Evolutionary conservation across 306 rosid species (phyloP), one percentile per base, ranked within the genome.

Genomic region (Rosa chinensis): DNA sequence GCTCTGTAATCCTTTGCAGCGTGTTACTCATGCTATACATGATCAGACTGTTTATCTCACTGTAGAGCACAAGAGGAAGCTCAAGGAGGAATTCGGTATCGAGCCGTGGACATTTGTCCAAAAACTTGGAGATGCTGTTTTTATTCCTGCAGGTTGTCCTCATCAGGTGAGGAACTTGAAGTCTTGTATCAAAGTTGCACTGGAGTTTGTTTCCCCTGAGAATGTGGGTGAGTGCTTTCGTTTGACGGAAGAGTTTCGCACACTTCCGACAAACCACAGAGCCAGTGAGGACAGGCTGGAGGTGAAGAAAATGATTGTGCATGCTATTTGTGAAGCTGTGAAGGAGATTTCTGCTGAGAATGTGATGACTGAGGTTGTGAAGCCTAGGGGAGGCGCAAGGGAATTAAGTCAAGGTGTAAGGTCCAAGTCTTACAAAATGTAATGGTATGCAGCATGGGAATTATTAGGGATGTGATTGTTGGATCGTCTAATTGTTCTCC

Each of bases 111-210:
- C 90, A 13, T 87, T 87, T 83, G 77, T 85, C 72, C 89, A 87
- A 64, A 82, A 87, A 44, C 87, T 82, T 66, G 90, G 90, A 10
- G 90, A 87, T 40, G 87, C 87, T 8, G 87, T 87, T 73, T 83
- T 87, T 48, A 82, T 87, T 71, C 89, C 90, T 72, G 89, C 90
- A 10, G 89, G 90, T 55, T 87, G 90, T 75, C 90, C 90, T 47
- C 87, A 87, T 76, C 89, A 87, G 83, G 89, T 83, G 49, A 66
- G 90, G 79, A 87, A 87, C 66, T 71, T 83, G 76, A 83, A 83
- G 96, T 94, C 98, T 13, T 94, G 98, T 80, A 90, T 88, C 40
- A 92, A 92, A 85, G 98, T 94, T 66, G 98, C 96, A 1, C 82
- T 89, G 16, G 97, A 90, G 79, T 94, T 94, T 53, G 94, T 94